Evolutionary conservation across 2,329 filamentous ascomycete species (phyloP), one percentile per base, ranked within the genome.

Genomic region (Aspergillus glaucus): DNA sequence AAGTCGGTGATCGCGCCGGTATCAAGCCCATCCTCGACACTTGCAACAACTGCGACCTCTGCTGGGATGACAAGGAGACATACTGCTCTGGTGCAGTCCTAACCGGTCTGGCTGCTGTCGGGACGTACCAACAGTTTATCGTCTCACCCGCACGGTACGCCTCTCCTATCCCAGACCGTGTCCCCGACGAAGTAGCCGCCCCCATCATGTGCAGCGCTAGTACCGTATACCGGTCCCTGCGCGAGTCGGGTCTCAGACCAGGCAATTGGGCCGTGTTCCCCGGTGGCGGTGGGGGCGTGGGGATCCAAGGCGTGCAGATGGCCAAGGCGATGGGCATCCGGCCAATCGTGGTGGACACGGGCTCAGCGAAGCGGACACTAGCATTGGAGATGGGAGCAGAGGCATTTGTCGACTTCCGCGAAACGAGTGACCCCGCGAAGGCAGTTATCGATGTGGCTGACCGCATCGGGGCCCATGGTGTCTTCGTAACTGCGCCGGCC

Each of bases 41-140:
- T 1, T 81, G 78, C 57, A 70, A 74, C 41, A 67, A 66, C 36
- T 81, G 77, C 59, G 69, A 74, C 26, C 60, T 71, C 17, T 81
- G 79, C 65, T 75, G 74, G 60, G 68, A 65, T 5, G 78, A 75
- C 17, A 72, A 73, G 39, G 79, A 82, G 58, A 76, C 75, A 34
- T 79, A 81, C 40, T 65, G 62, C 51, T 53, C 47, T 10, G 37
- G 34, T 0, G 58, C 50, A 0, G 44, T 60, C n/a, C 57, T 59
- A 17, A 55, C 57, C 69, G 52, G 79, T 70, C 4, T 79, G 71
- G 30, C 65, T 79, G 46, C 32, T 5, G 2, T 19, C 65, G 74
- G 79, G 1, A 77, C 77, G 1, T 84, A 81, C 60, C 76, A 81
- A 62, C 77, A 84, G 60, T 84, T 84, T 59, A 65, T 82, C 36